Percentiles rank a stretch among this genome's conserved stretches.
Conservation (phyloP, 768 basidiomycete species). For the Naematelia aurantialba region DNA sequence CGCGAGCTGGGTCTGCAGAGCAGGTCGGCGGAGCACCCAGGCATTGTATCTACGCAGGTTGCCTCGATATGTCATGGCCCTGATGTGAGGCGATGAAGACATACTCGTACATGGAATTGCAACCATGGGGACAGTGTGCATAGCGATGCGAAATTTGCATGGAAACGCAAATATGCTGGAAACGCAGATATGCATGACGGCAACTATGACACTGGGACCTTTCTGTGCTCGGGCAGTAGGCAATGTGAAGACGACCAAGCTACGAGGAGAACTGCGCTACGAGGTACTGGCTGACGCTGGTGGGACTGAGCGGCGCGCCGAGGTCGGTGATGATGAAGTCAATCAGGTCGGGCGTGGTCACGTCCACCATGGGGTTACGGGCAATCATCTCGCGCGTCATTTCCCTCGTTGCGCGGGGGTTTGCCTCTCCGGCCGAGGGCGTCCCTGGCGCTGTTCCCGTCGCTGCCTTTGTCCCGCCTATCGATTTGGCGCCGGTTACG, state of each 20-base stretch:
- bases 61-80: too few relatives aligned
- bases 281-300: conserved; percentile 89
- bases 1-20: too few relatives aligned
- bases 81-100: too few relatives aligned
- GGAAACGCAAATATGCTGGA: neutral
- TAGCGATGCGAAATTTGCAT: neutral
- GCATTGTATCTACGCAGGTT: too few relatives aligned
- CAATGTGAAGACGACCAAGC: too few relatives aligned
- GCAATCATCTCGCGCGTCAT: conserved; percentile 81
- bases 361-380: conserved; percentile 84
- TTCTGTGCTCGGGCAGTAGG: too few relatives aligned
- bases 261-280: conserved; percentile 70
- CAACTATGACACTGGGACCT: too few relatives aligned
- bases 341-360: conserved; percentile 91
- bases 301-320: conserved; percentile 63
- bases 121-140: too few relatives aligned
- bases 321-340: conserved; percentile 91
- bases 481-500: too few relatives aligned
- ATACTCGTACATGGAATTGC: too few relatives aligned
- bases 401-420: conserved; percentile 33
- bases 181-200: neutral
- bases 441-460: neutral
- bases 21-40: too few relatives aligned
- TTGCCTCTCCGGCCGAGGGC: too few relatives aligned
- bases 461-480: neutral